Evolutionary conservation across 1,139 yeast genomes (phyloP), one percentile per base, ranked within the genome.

Genomic region (Pneumocystis canis): DNA sequence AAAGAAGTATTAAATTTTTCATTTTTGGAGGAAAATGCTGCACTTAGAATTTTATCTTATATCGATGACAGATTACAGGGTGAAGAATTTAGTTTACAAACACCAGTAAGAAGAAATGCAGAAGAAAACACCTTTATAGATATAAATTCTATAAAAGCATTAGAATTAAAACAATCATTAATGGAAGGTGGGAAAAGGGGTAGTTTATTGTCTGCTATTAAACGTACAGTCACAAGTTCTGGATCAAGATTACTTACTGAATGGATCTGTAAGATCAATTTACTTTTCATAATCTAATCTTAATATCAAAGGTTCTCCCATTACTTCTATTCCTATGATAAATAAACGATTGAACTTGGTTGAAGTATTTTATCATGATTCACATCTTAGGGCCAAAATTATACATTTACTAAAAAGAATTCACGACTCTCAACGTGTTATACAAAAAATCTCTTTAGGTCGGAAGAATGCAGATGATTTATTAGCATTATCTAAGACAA

Each of bases 241-340:
- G 98, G 98, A 0, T 76, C 95, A 0, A 76, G 98, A 60, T 71
- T 87, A 30, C 75, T 92, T 25, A 80, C 84, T 2, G 84, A 84
- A 63, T 89, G 97, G 97, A 74, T 92, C 2, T 79, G 67, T 64
- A 64, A 28, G 54, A 28, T 25, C 58, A 33, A 58, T 30, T 57
- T 58, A 30, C 9, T 58, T 35, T 33, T 31, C 25, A 35, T 57
- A 11, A 57, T 57, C 30, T 11, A 39, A 57, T 30, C 16, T 57
- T 57, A 57, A 20, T 18, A n/a, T 39, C 4, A 35, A 47, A 64
- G 64, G 87, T 28, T 84, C 90, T 0, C 99, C 99, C 0, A 79
- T 87, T 0, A 77, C 86, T 4, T 81, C 85, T 68, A 69, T 81
- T 0, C 69, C 71, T 0, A 85, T 81, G 66, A 82, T 92, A 30